Evolutionary conservation across 805 yeast species (phyloP), one percentile per base, ranked within the genome.

Genomic region (Metschnikowia noctiluminum): DNA sequence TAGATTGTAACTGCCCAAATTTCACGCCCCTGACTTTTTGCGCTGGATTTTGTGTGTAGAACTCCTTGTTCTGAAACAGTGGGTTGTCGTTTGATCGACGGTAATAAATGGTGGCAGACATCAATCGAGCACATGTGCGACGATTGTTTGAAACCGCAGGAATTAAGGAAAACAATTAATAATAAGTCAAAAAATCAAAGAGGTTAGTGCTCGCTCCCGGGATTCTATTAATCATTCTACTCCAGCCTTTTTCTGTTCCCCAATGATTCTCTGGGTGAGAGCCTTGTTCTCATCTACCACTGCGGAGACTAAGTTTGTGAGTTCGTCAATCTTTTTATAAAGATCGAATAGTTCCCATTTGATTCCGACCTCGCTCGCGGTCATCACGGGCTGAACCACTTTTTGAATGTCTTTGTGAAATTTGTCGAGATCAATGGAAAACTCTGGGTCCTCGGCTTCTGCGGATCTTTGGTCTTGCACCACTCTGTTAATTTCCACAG

Each of bases 401-500:
- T 62, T 55, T 10, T 74, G 73, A 27, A 87, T 78, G 28, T 74
- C 74, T 12, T 61, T 55, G 21, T 69, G 71, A 82, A 90, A 89
- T 15, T 66, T 59, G 6, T 60, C 56, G 38, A 74, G 70, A 36
- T 77, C 71, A 8, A 78, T 77, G n/a, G 73, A 62, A 61, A 87
- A 87, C 49, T 80, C 80, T 0, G 89, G 88, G 62, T 89, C 96
- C 36, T 73, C 77, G 7, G 63, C 62, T 61, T 87, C 94, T 1
- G 90, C 91, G 28, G 74, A 71, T 31, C 74, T 68, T 60, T 87
- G 94, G 9, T 68, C 64, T 45, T 72, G 64, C 28, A 83, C 52
- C 43, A 65, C 68, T 41, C 64, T 62, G 28, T 58, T 56, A 16
- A 71, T 62, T 42, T 73, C 79, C 34, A 70, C 70, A 51, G 70